A percentile compares a stretch with the other conserved stretches of the same genome.
These are phyloP conservation scores for Neurospora sp. DNA, from an alignment of 2,329 filamentous ascomycete genomes.

Conservation along the genomic window DNA sequence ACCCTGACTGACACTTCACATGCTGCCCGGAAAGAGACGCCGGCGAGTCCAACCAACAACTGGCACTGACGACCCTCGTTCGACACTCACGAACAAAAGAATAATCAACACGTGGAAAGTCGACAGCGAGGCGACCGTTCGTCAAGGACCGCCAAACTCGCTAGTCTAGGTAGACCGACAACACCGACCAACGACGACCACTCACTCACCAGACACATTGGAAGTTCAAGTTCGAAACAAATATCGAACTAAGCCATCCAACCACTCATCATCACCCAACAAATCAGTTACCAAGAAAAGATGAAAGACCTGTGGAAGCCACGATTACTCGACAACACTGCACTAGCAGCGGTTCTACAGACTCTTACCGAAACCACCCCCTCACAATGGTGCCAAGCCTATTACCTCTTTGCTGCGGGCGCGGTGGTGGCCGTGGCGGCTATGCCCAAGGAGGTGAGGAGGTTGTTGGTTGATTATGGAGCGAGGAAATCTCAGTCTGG, in stretches of 20 bases:
- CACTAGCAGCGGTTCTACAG: background rate
- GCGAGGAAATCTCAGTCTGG: slow-evolving; percentile 25
- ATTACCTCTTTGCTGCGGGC: slow-evolving; percentile 34
- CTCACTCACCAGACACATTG: background rate
- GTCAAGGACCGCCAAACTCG: background rate
- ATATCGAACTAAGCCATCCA: background rate
- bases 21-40: background rate
- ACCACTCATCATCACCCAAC: background rate
- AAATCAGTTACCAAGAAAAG: background rate
- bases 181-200: background rate
- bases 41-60: background rate
- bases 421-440: slow-evolving; percentile 32
- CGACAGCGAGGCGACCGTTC: background rate
- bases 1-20: background rate
- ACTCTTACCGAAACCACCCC: slow-evolving; percentile 12
- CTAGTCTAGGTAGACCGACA: background rate
- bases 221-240: background rate
- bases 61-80: background rate
- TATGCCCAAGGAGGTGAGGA: slow-evolving; percentile 34
- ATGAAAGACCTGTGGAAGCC: background rate
- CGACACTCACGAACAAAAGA: background rate
- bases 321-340: background rate
- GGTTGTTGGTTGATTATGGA: slow-evolving; percentile 41
- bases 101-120: background rate
- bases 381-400: slow-evolving; percentile 32